Conservation (phyloP, 2,329 filamentous ascomycete genomes). For the Ophiostoma quercus region DNA sequence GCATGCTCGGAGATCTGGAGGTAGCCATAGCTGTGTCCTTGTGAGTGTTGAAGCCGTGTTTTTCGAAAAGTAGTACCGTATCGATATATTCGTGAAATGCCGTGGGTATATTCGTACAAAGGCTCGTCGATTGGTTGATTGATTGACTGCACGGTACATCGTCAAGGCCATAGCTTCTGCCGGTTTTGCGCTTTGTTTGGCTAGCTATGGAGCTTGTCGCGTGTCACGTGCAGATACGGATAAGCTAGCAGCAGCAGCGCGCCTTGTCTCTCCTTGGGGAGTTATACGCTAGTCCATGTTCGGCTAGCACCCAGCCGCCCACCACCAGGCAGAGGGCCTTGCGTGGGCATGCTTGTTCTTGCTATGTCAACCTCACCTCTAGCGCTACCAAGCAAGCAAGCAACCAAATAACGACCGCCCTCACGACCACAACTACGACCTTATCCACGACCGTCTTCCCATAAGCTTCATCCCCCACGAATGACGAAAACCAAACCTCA, state of each 20-base stretch:
- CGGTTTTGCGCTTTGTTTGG: conserved; percentile 5
- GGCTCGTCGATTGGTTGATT: neutral
- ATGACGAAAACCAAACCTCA: neutral
- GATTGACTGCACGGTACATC: neutral
- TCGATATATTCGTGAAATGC: neutral
- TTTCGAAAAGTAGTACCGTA: neutral
- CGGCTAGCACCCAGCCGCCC: neutral
- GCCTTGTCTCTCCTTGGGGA: neutral
- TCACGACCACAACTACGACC: neutral
- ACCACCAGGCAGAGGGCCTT: conserved; percentile 23
- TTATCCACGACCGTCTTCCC: neutral
- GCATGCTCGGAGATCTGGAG: conserved; percentile 19
- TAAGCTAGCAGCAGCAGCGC: neutral
- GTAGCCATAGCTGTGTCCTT: conserved; percentile 15
- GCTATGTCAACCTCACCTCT: conserved; percentile 5
- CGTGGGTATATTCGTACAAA: neutral
- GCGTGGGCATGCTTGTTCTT: conserved; percentile 22
- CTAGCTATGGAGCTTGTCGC: conserved; percentile 16
- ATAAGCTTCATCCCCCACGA: neutral
- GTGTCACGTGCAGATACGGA: conserved; percentile 17
- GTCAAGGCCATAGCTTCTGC: conserved; percentile 1
- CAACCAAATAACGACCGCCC: neutral
- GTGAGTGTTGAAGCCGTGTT: neutral
- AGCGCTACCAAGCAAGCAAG: neutral
- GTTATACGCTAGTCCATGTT: neutral